phyloP scores from a whole-genome alignment of 2,329 filamentous ascomycete species.

The Colletotrichum melonis region DNA sequence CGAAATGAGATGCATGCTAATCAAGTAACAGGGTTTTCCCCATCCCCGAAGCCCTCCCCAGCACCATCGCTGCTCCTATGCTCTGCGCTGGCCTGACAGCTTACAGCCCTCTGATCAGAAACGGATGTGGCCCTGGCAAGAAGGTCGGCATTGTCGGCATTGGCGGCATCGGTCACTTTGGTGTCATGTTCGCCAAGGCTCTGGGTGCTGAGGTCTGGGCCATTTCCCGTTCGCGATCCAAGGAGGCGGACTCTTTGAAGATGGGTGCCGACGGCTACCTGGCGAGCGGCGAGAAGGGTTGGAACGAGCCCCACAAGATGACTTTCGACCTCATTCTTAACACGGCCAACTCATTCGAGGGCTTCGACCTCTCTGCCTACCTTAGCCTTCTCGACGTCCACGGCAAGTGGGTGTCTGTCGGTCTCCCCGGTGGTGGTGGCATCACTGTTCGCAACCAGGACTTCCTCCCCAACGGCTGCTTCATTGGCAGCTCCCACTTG shows the following conservation, averaged over 20 bases:
- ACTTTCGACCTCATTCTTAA: constrained; percentile 83
- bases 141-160: constrained; percentile 82
- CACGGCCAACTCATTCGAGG: constrained; percentile 75
- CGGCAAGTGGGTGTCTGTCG: constrained; percentile 83
- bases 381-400: constrained; percentile 84
- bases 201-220: constrained; percentile 72
- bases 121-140: constrained; percentile 81
- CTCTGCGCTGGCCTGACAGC: constrained; percentile 87
- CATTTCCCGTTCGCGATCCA: constrained; percentile 69
- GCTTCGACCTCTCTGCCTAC: constrained; percentile 77
- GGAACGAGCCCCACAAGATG: constrained; percentile 67
- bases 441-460: constrained; percentile 78
- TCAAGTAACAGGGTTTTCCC: constrained; percentile 65
- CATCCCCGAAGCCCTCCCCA: constrained; percentile 78
- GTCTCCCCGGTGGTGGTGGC: constrained; percentile 81
- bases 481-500: constrained; percentile 78
- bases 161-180: constrained; percentile 79
- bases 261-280: constrained; percentile 72
- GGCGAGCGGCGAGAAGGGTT: constrained; percentile 66
- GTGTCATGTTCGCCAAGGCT: constrained; percentile 76
- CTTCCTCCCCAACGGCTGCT: constrained; percentile 79
- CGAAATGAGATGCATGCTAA: not conserved
- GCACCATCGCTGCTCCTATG: constrained; percentile 78
- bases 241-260: constrained; percentile 68
- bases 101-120: constrained; percentile 81